Base-by-base conservation (phyloP, 495 filamentous ascomycete genomes). In the Apodospora peruviana region DNA sequence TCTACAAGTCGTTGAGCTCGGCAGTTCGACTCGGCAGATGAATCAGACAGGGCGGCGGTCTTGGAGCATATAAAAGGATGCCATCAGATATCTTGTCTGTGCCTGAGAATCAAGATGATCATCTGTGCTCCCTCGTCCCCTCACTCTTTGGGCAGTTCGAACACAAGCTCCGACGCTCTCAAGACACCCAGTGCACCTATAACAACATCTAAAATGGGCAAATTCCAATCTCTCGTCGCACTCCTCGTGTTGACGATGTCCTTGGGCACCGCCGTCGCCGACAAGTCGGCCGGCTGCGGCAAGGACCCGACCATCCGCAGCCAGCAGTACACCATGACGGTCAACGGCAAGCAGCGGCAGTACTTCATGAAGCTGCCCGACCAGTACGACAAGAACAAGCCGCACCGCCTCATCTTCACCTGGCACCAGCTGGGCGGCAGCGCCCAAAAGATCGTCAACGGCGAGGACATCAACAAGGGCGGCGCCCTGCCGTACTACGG, bases 321-420 rank as follows among this genome's bases (percentile, higher is more conserved):
- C 43, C 57, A 61, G 34, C 44, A 56, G 27, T 62, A 68, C 54
- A 64, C 54, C 21, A 55, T 66, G 23, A 65, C 37, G 5, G 50
- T 64, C 41, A 60, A 61, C 51, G 51, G 50, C 44, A 61, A 60
- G 47, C 17, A 45, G 2, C 60, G 64, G 1, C 38, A 69, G 38
- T 77, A 69, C 47, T 65, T 60, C 53, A 42, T 75, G 11, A 68
- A 64, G 23, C 29, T 71, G 0, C 72, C 72, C 0, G 57, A 68
- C 17, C 58, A 64, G 52, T 77, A 77, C 56, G 60, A 75, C 64
- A 53, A 69, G 16, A 59, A 48, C 47, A 54, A 53, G 22, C 64
- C 72, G 0, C 66, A 77, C 56, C 57, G 64, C 4, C 61, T 77
- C 14, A 57, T 77, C 50, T 69, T 73, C 53, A 64, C 60, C 8